Evolutionary conservation across 176 grass and related monocot species (phyloP).

Genomic region (Oryza glumipatula): DNA sequence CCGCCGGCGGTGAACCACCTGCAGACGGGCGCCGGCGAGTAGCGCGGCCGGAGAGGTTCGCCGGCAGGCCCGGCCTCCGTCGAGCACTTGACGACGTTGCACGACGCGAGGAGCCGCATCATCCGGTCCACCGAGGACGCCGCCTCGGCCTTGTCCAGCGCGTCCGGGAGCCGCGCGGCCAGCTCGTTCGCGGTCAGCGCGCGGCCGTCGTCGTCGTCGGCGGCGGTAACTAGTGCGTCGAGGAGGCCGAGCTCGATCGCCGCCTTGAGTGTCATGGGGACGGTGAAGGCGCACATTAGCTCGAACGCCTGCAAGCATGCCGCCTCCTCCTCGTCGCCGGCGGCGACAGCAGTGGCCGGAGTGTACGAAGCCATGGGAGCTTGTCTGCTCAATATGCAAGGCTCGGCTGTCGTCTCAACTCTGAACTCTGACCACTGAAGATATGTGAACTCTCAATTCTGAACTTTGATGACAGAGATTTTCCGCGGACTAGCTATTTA

Average conservation of each 20-base stretch:
- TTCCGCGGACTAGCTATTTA: too few relatives aligned
- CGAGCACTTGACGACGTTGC: too few relatives aligned
- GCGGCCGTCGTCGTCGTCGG: neutral
- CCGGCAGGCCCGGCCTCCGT: too few relatives aligned
- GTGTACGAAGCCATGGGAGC: too few relatives aligned
- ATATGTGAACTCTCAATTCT: too few relatives aligned
- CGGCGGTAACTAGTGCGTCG: neutral
- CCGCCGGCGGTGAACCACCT: conserved; percentile 38
- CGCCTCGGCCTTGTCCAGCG: neutral
- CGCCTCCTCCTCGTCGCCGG: neutral
- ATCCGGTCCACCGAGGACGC: too few relatives aligned
- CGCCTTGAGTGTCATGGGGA: conserved; percentile 14
- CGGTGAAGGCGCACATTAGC: neutral
- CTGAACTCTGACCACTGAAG: too few relatives aligned
- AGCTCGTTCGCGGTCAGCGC: neutral
- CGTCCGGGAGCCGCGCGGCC: neutral
- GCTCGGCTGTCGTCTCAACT: too few relatives aligned
- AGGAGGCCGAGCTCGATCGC: neutral
- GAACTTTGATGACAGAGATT: too few relatives aligned
- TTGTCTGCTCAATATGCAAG: too few relatives aligned
- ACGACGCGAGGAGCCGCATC: too few relatives aligned
- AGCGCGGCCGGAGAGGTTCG: neutral
- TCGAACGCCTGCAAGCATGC: neutral
- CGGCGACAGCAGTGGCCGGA: too few relatives aligned
- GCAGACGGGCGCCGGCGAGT: conserved; percentile 43